Evolutionary conservation across 148 eudicot genomes (phyloP), one percentile per base, ranked within the genome.

Genomic region (Dysphania ambrosioides): DNA sequence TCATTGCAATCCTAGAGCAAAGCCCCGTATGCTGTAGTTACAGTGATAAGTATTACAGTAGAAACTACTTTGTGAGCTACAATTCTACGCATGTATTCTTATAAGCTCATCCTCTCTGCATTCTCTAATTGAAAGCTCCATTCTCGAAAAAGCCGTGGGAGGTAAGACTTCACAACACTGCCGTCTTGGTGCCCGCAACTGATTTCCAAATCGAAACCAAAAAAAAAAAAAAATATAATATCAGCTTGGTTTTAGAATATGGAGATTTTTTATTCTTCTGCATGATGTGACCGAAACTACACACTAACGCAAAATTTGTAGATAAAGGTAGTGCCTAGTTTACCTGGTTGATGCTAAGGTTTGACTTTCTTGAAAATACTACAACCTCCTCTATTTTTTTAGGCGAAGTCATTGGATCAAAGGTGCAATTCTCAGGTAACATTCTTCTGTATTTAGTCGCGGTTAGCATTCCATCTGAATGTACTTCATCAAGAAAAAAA

Each of bases 131-230:
- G 31, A 72, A 51, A 91, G 47, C 64, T 89, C 89, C 86, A 79
- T 31, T 64, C 70, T 76, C 4, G 73, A 63, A 53, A 66, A 74
- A 21, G 64, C 53, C 24, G 58, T 75, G n/a, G 86, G 66, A 36
- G 85, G 85, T 76, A 85, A 70, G 35, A 87, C 79, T 70, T 91
- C 86, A 56, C 97, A 89, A 71, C 93, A 91, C 12, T 91, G 91
- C 73, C 97, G 81, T 73, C 97, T 87, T 31, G 97, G 93, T 56
- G 97, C 86, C 75, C 49, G 80, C 82, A 89, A 80, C 97, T 91
- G 85, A 2, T 38, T 55, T 5, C 16, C 16, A 72, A 56, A 35
- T 44, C 3, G 47, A 18, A 30, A 30, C 8, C 15, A 53, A 18
- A 53, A 21, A 23, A 53, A 18, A 53, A 21, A 27, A 35, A 19